Base-by-base conservation (phyloP, 176 grass and related monocot species). In the Cenchrus americanus region DNA sequence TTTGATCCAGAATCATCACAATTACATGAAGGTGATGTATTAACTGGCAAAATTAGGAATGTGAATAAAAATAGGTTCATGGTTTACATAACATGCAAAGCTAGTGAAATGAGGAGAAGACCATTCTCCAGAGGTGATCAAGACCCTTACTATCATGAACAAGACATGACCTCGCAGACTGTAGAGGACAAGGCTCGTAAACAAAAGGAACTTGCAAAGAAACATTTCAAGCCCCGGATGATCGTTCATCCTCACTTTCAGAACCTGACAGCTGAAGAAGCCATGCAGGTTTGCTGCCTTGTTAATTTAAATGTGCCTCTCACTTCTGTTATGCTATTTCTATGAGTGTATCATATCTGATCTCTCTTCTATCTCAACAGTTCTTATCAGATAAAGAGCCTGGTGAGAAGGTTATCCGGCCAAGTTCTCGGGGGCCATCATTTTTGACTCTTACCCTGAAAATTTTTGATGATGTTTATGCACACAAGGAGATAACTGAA, bases 171-270 rank as follows among this genome's bases (percentile, higher is more conserved):
- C 78, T 88, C 52, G 53, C 91, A 50, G 14, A 89, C 51, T 80
- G 78, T 87, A 55, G n/a, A 82, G 82, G 93, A 99, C 47, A 99
- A 94, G 81, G 67, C n/a, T 41, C 85, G 86, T 11, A 94, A 94
- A 88, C 77, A 90, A 59, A 99, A 94, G 83, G 91, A 96, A 80
- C 79, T 90, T 66, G 91, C 87, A 44, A 94, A 92, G 86, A 99
- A 94, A 62, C 93, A 90, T 96, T 96, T 91, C 65, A 99, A 90
- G 81, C 93, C 91, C 46, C 87, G 97, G 62, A 96, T 99, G 93
- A 99, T 99, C 78, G 91, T 99, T 87, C 97, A 99, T 89, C 91
- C 97, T 68, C 87, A 91, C 79, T 99, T 99, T 73, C 93, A 96
- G 78, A 96, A 99, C 72, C 76, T 96, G 75, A 94, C 97, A 52